phyloP scores from a whole-genome alignment of 1,284 basidiomycete species.

The Ustilago shanxiensis region DNA sequence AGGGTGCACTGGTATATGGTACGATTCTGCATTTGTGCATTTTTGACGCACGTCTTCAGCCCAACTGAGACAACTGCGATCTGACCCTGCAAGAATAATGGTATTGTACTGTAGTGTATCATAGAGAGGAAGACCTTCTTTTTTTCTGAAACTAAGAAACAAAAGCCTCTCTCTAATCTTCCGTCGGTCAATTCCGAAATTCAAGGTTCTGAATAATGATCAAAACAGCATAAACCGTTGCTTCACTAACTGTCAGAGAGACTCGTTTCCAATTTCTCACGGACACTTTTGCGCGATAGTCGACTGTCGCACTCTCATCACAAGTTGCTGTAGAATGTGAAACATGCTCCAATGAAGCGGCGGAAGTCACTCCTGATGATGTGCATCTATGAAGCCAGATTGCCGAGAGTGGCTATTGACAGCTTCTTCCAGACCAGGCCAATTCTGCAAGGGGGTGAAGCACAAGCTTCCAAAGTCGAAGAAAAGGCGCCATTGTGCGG shows the following conservation, averaged over 20 bases:
- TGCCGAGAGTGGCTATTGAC: too few relatives aligned
- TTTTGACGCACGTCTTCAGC: slow-evolving; percentile 15
- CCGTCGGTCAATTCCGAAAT: slow-evolving; percentile 4
- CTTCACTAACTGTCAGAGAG: not conserved
- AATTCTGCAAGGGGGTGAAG: not conserved
- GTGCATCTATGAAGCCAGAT: too few relatives aligned
- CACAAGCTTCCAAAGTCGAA: slow-evolving; percentile 18
- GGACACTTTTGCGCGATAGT: not conserved
- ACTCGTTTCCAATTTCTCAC: not conserved
- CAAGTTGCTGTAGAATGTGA: not conserved
- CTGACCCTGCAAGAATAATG: too few relatives aligned
- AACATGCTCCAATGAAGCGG: too few relatives aligned
- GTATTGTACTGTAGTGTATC: not conserved
- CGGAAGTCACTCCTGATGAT: not conserved
- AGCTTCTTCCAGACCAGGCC: slow-evolving; percentile 11
- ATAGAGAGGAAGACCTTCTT: not conserved
- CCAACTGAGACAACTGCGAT: slow-evolving; percentile 16
- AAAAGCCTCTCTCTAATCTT: not conserved
- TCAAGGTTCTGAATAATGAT: too few relatives aligned
- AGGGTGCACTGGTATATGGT: too few relatives aligned
- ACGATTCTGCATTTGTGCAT: not conserved
- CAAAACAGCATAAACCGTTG: not conserved
- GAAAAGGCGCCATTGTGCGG: not conserved
- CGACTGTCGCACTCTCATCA: slow-evolving; percentile 2
- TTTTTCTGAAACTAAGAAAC: slow-evolving; percentile 9